Conservation (phyloP, 768 basidiomycete species). For the Candolleomyces eurysporus region DNA sequence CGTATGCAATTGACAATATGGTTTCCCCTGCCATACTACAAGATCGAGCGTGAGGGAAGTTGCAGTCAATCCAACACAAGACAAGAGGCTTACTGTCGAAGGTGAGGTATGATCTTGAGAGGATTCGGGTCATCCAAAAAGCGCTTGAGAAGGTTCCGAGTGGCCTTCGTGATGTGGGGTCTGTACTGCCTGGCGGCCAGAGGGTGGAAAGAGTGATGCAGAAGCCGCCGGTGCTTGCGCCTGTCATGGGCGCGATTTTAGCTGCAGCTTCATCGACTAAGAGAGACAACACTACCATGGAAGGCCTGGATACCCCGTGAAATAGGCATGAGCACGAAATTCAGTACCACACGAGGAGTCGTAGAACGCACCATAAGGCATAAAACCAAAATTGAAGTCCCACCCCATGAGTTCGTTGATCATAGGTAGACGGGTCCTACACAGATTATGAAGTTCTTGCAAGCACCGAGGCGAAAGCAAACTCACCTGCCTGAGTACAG, state of each 20-base stretch:
- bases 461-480: background rate
- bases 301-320: slow-evolving; percentile 9
- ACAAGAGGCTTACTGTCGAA: background rate
- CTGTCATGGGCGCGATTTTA: slow-evolving; percentile 13
- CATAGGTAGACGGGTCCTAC: slow-evolving; percentile 18
- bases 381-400: slow-evolving; percentile 26
- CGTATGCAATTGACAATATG: slow-evolving; percentile 35
- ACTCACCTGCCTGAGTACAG: slow-evolving; percentile 31
- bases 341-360: background rate
- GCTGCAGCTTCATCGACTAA: too few species aligned
- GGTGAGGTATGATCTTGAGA: background rate
- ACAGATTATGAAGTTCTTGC: background rate
- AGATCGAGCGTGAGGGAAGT: background rate
- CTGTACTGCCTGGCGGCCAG: slow-evolving; percentile 22
- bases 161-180: slow-evolving; percentile 22
- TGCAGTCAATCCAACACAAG: background rate
- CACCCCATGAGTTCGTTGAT: slow-evolving; percentile 21
- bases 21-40: slow-evolving; percentile 31
- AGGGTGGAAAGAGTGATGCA: slow-evolving; percentile 31
- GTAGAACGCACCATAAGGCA: slow-evolving; percentile 24
- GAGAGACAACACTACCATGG: slow-evolving; percentile 10
- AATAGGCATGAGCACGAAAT: background rate
- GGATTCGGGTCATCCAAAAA: slow-evolving; percentile 23
- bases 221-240: slow-evolving; percentile 28
- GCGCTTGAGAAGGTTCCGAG: slow-evolving; percentile 25